Evolutionary conservation across 345 rosid species (phyloP), one percentile per base, ranked within the genome.

Genomic region (Citrus medica): DNA sequence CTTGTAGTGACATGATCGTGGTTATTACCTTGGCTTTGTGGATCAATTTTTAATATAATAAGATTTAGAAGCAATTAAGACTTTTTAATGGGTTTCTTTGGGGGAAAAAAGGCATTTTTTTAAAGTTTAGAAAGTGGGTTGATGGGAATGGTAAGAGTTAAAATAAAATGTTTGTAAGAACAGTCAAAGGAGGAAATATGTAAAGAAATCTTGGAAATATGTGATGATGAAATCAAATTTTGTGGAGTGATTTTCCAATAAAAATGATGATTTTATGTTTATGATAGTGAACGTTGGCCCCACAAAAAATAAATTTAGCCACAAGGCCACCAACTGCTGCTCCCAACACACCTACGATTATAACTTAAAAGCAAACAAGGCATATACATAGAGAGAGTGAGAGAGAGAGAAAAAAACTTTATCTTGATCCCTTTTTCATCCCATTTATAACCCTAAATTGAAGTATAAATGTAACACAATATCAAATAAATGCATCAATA

Each of bases 271-370:
- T 56, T 22, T 56, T 33, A 10, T 30, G 42, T 60, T 67, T 60
- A 62, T 82, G 80, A 80, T 35, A 60, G 77, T 80, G 83, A 81
- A 30, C 5, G 27, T 73, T 84, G 83, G 71, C 73, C 86, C 85
- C 78, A 61, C 85, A 56, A 59, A 62, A 85, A 81, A 80, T 73
- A 84, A 87, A 76, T 84, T 80, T 13, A 71, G 62, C 28, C 27
- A 74, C 24, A 32, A 77, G 82, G 51, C 82, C 84, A 81, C 83
- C 87, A 78, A 69, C 84, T 69, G 46, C 71, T 37, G 30, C 84
- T 71, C 80, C 82, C 70, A 76, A 72, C 82, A 84, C 75, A 56
- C 81, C 60, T 71, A 78, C 82, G 83, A 83, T 71, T n/a, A n/a
- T n/a, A n/a, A n/a, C n/a, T n/a, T 83, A 76, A 82, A 77, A 79